Conservation (phyloP, 2,329 filamentous ascomycete species). For the Alternaria sp. region DNA sequence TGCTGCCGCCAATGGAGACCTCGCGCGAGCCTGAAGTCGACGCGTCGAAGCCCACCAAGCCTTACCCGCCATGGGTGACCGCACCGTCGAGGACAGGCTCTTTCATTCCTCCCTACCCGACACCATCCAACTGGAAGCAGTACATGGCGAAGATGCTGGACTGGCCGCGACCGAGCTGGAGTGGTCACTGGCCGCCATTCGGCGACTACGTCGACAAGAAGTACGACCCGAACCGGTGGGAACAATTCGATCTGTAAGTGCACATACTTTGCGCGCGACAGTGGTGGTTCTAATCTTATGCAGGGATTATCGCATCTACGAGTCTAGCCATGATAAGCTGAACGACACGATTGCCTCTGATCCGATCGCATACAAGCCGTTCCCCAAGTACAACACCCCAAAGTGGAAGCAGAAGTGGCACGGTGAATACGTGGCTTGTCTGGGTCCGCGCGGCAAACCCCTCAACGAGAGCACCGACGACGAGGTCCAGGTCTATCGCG, state of each 20-base stretch:
- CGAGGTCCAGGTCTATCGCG: slow-evolving; percentile 66
- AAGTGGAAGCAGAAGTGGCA: slow-evolving; percentile 64
- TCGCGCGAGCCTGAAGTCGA: neutral
- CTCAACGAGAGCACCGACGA: slow-evolving; percentile 66
- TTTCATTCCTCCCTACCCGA: slow-evolving; percentile 22
- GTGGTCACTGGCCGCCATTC: slow-evolving; percentile 55
- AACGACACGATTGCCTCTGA: slow-evolving; percentile 30
- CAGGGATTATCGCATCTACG: slow-evolving; percentile 51
- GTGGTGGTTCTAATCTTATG: slow-evolving; percentile 5
- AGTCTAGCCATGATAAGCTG: slow-evolving; percentile 43
- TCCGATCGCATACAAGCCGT: slow-evolving; percentile 70
- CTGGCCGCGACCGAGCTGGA: slow-evolving; percentile 49
- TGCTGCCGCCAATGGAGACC: slow-evolving; percentile 9
- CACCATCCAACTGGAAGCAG: slow-evolving; percentile 36
- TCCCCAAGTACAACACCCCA: slow-evolving; percentile 71
- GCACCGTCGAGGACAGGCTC: slow-evolving; percentile 21
- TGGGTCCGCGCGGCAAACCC: slow-evolving; percentile 62
- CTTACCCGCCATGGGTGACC: slow-evolving; percentile 35
- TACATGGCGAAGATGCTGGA: slow-evolving; percentile 53
- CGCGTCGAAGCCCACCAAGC: slow-evolving; percentile 10
- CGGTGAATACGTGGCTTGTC: slow-evolving; percentile 68
- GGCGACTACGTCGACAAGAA: slow-evolving; percentile 50
- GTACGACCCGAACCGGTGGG: slow-evolving; percentile 58
- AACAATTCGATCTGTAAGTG: slow-evolving; percentile 50
- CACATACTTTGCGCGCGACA: neutral